Evolutionary conservation across 164 flowering plant genomes (phyloP).

Genomic region (Stephania yunnanensis): DNA sequence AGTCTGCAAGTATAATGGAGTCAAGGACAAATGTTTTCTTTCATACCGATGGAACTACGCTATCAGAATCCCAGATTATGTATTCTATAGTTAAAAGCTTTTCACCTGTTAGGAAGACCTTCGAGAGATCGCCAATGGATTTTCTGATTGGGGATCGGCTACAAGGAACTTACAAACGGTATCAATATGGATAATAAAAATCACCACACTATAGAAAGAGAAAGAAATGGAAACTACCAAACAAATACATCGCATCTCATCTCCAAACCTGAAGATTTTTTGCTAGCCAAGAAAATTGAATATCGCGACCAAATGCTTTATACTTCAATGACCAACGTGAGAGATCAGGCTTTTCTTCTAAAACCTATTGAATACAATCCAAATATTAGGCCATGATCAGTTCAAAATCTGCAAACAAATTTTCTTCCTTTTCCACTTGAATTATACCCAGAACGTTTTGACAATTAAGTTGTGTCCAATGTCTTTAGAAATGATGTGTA

Average conservation of each 20-base stretch:
- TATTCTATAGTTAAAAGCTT: not conserved
- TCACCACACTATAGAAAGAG: not conserved
- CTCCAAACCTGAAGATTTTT: constrained; percentile 70
- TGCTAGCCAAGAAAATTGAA: constrained; percentile 91
- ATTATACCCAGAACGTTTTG: too few relatives aligned
- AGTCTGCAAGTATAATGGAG: not conserved
- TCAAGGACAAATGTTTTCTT: not conserved
- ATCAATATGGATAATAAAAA: not conserved
- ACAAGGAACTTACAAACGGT: constrained; percentile 18
- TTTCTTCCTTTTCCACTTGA: too few relatives aligned
- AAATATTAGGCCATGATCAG: not conserved
- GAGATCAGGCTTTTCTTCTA: constrained; percentile 74
- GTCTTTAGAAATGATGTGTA: too few relatives aligned
- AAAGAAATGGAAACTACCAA: not conserved
- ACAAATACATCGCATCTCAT: not conserved
- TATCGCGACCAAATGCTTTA: constrained; percentile 72
- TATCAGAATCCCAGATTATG: not conserved
- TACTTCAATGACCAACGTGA: constrained; percentile 88
- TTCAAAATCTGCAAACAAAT: too few relatives aligned
- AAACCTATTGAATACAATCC: constrained; percentile 30
- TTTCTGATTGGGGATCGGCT: constrained; percentile 91
- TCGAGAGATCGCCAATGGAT: constrained; percentile 64
- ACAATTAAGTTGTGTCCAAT: too few relatives aligned
- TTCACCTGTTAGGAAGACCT: constrained; percentile 86
- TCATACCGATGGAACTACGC: not conserved